Evolutionary conservation across 1,139 yeast genomes (phyloP), one percentile per base, ranked within the genome.

Genomic region (Suhomyces bribrorum): DNA sequence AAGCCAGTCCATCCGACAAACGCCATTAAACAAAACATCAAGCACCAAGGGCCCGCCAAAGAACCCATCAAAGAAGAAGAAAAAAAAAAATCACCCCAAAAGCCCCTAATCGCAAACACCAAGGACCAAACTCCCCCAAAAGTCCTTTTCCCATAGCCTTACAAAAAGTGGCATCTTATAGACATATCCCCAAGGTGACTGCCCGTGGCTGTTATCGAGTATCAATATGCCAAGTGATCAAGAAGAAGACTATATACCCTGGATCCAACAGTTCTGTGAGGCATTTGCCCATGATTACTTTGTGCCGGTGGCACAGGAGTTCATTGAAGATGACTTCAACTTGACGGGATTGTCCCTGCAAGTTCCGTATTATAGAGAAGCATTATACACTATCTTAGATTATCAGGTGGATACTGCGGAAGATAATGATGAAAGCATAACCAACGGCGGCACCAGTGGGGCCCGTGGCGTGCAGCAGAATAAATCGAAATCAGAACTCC

Each of bases 251-350:
- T 75, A 76, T 51, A 84, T 84, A 49, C 83, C 94, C 31, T 92
- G 98, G 98, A 86, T 92, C 50, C 79, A 86, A 46, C 87, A 86
- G 53, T 90, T 84, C 62, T 89, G 97, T 59, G 79, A 87, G 31
- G 73, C 83, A 48, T 87, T 86, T 54, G 96, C 96, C 16, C 95
- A 89, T 58, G 97, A 92, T 56, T 90, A 83, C 61, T 89, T 89
- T 62, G 95, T 92, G 26, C 95, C 92, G 46, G 96, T 92, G 14
- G 77, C 90, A 1, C 92, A 87, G 41, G 97, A 89, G 37, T 92
- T 89, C 59, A 88, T 92, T 48, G 97, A 90, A 54, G 99, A 92
- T 62, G 97, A 92, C 54, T 92, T 92, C 71, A 92, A 92, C 57
- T 73, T 92, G 52, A 90, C 97, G 1, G 97, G 97, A 2, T 73